Evolutionary conservation across 164 flowering plant genomes (phyloP).

Genomic region (Tetracentron sinense): DNA sequence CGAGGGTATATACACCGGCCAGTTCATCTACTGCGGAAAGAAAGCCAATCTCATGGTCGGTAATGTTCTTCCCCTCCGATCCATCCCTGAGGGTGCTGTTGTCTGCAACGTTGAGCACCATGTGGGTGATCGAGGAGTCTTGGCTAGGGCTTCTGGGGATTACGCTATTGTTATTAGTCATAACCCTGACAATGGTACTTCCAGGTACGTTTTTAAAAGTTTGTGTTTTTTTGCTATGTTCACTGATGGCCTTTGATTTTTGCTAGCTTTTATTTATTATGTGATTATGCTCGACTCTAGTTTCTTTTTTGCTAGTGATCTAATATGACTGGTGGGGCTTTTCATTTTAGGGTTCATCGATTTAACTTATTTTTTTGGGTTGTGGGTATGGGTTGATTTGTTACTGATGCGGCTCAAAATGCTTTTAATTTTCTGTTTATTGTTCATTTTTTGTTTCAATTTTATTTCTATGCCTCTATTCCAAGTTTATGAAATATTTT

Average conservation of each 20-base stretch:
- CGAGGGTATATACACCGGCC: constrained; percentile 61
- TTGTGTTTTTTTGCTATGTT: not conserved
- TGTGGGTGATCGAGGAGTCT: constrained; percentile 53
- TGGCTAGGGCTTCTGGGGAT: constrained; percentile 55
- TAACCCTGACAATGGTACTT: constrained; percentile 54
- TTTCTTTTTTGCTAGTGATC: too few relatives aligned
- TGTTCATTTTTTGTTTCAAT: too few relatives aligned
- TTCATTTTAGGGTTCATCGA: too few relatives aligned
- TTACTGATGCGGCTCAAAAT: too few relatives aligned
- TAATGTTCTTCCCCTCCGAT: constrained; percentile 49
- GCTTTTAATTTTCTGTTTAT: too few relatives aligned
- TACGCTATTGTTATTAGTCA: constrained; percentile 51
- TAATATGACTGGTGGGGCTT: too few relatives aligned
- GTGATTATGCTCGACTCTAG: too few relatives aligned
- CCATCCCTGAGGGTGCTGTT: constrained; percentile 62
- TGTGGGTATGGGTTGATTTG: too few relatives aligned
- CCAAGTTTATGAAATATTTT: too few relatives aligned
- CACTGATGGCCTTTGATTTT: not conserved
- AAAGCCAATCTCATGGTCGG: constrained; percentile 55
- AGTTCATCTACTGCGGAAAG: constrained; percentile 60
- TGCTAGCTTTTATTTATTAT: too few relatives aligned
- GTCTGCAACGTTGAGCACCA: constrained; percentile 64
- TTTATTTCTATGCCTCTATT: too few relatives aligned
- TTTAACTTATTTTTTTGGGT: too few relatives aligned
- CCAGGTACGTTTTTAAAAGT: constrained; percentile 31